Percentiles rank a stretch among this genome's conserved stretches.
These are phyloP conservation scores for Nakazawaea wyomingensis DNA, from an alignment of 805 yeast genomes.

Conservation along the genomic window DNA sequence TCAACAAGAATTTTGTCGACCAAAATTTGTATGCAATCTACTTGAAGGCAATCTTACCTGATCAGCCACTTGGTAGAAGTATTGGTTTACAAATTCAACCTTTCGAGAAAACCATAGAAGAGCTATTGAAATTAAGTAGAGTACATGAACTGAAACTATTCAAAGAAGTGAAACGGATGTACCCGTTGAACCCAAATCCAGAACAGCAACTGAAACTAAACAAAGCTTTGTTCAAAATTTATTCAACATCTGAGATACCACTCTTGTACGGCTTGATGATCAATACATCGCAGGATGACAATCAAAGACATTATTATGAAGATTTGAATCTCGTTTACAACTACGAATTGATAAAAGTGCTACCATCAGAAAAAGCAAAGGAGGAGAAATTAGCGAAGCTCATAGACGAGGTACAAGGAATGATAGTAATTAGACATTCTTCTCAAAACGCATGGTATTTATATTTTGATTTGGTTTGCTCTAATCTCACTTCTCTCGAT, in stretches of 20 bases:
- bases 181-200: constrained; percentile 36
- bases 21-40: constrained; percentile 32
- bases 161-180: constrained; percentile 39
- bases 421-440: constrained; percentile 62
- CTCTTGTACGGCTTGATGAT: constrained; percentile 49
- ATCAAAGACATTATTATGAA: constrained; percentile 52
- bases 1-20: constrained; percentile 24
- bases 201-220: constrained; percentile 35
- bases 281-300: constrained; percentile 52
- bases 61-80: constrained; percentile 45
- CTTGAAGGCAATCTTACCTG: constrained; percentile 50
- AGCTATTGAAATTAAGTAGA: constrained; percentile 36
- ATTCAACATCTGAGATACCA: constrained; percentile 47
- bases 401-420: constrained; percentile 56
- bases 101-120: constrained; percentile 33
- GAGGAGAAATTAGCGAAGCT: constrained; percentile 35
- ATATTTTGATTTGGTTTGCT: constrained; percentile 57
- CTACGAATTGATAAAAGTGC: constrained; percentile 45
- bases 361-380: constrained; percentile 40
- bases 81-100: constrained; percentile 43
- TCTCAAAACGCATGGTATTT: constrained; percentile 67
- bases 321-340: constrained; percentile 53
- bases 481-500: constrained; percentile 47
- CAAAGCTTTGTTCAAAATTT: constrained; percentile 41
- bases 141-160: constrained; percentile 36